phyloP scores from a whole-genome alignment of 148 eudicot genomes.

The Suaeda aralocaspica region DNA sequence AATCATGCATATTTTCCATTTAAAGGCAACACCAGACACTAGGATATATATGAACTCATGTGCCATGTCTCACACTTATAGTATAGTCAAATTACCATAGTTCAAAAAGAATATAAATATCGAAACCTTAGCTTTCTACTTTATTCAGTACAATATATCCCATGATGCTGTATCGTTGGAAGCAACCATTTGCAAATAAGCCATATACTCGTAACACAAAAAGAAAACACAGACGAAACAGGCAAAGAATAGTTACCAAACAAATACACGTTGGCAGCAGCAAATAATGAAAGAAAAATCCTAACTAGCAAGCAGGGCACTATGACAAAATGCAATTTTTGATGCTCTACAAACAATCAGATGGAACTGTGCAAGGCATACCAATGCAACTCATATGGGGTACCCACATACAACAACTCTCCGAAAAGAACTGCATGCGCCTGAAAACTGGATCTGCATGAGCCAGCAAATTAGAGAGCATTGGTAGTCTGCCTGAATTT shows the following conservation, averaged over 20 bases:
- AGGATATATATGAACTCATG: too few species aligned
- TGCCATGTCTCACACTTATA: too few species aligned
- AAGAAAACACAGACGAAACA: neutral
- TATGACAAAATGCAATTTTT: neutral
- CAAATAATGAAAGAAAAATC: constrained; percentile 1
- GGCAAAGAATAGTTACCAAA: constrained; percentile 2
- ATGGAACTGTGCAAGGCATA: constrained; percentile 26
- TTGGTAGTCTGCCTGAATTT: constrained; percentile 26
- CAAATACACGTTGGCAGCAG: neutral
- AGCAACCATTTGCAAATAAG: neutral
- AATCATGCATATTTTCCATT: too few species aligned
- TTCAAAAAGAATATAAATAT: too few species aligned
- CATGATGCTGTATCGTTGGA: neutral
- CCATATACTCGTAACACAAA: neutral
- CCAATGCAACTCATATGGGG: constrained; percentile 32
- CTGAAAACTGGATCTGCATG: constrained; percentile 30
- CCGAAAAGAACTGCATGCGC: constrained; percentile 32
- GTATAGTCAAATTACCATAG: too few species aligned
- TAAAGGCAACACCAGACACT: too few species aligned
- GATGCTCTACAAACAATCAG: constrained; percentile 20
- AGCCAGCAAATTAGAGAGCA: constrained; percentile 29
- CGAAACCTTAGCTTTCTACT: neutral
- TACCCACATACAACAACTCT: constrained; percentile 26
- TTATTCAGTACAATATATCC: neutral
- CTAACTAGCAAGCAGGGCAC: constrained; percentile 10